These are phyloP conservation scores for Meyerozyma carpophila DNA, from an alignment of 1,139 yeast genomes.

Conservation along the genomic window DNA sequence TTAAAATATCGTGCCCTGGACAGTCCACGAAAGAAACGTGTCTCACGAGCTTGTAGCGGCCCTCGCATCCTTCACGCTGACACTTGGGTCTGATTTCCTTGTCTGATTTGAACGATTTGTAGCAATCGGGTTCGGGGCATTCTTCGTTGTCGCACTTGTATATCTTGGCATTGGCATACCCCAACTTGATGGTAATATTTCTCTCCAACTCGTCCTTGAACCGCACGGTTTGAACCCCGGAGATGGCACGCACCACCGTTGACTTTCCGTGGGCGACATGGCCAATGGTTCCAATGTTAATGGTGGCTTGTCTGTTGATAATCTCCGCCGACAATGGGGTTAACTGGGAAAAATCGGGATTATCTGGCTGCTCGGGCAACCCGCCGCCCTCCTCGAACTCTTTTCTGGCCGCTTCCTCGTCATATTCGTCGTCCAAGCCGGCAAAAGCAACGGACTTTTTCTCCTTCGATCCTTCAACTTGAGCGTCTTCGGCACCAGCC, in stretches of 20 bases:
- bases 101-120: constrained; percentile 89
- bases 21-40: constrained; percentile 99
- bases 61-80: constrained; percentile 74
- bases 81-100: constrained; percentile 93
- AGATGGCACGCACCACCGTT: constrained; percentile 97
- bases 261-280: constrained; percentile 99
- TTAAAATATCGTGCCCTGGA: constrained; percentile 99
- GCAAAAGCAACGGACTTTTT: constrained; percentile 85
- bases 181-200: constrained; percentile 96
- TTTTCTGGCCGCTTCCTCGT: constrained; percentile 60
- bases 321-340: constrained; percentile 92
- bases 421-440: constrained; percentile 59
- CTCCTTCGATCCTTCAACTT: constrained; percentile 33
- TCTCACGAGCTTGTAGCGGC: constrained; percentile 85
- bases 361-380: constrained; percentile 88
- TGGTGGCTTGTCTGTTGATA: constrained; percentile 97
- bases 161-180: constrained; percentile 98
- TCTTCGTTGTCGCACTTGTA: constrained; percentile 84
- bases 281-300: constrained; percentile 98
- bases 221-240: constrained; percentile 98
- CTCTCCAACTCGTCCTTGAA: constrained; percentile 98
- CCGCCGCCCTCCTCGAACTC: constrained; percentile 99
- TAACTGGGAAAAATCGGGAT: constrained; percentile 73
- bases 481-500: constrained; percentile 20
- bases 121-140: constrained; percentile 94